phyloP scores from a whole-genome alignment of 176 grass and related monocot species.

The Chloris gayana region DNA sequence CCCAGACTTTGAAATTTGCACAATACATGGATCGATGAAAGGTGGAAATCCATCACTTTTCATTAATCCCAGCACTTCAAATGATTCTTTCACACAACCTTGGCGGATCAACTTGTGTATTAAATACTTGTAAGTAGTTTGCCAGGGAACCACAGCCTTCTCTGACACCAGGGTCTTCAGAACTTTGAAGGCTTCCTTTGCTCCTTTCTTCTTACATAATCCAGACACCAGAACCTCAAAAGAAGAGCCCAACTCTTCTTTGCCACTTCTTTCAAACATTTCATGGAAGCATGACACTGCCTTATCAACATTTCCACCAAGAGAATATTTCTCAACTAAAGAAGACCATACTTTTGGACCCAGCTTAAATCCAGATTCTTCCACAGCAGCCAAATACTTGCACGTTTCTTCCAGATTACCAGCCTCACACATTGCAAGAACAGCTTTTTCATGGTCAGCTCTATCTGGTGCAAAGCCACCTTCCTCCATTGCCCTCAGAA shows the following conservation, averaged over 20 bases:
- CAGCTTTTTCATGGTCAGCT: constrained; percentile 58
- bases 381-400: constrained; percentile 48
- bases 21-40: constrained; percentile 60
- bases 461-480: constrained; percentile 59
- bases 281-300: constrained; percentile 52
- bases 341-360: constrained; percentile 53
- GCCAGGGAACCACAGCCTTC: constrained; percentile 54
- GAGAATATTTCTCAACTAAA: constrained; percentile 56
- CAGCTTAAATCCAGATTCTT: constrained; percentile 61
- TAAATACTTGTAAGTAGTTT: constrained; percentile 75
- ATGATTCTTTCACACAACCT: constrained; percentile 63
- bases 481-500: constrained; percentile 75
- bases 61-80: constrained; percentile 61
- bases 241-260: constrained; percentile 35
- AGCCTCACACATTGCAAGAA: constrained; percentile 61
- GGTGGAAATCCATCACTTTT: constrained; percentile 61
- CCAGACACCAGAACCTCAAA: constrained; percentile 61
- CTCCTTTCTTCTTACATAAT: constrained; percentile 53
- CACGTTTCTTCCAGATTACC: constrained; percentile 52
- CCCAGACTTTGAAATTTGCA: constrained; percentile 68
- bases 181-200: constrained; percentile 57
- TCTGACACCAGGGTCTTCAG: constrained; percentile 55
- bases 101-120: constrained; percentile 57
- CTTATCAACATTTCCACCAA: constrained; percentile 47
- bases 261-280: constrained; percentile 46